Percentiles rank a stretch among this genome's conserved stretches.
These are phyloP conservation scores for Solanum virginianum DNA, from an alignment of 257 asterid species.

Conservation along the genomic window DNA sequence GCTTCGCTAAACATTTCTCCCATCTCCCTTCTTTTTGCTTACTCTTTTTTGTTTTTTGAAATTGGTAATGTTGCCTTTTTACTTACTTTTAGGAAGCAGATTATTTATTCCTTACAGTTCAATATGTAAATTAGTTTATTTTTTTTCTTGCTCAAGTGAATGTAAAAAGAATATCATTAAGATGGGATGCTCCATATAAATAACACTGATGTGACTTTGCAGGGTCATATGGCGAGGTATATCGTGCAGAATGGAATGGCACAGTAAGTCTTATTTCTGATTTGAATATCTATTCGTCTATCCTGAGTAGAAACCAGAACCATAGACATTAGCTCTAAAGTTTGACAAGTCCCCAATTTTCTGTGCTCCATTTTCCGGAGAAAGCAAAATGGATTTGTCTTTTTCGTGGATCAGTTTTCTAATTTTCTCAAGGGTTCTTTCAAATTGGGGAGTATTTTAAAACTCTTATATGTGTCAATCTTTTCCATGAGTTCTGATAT, in stretches of 20 bases:
- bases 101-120: not conserved
- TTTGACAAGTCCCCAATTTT: not conserved
- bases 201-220: conserved; percentile 14
- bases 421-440: not conserved
- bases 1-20: not conserved
- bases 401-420: not conserved
- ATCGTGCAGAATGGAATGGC: conserved; percentile 91
- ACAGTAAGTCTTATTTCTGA: conserved; percentile 45
- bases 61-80: too few relatives aligned
- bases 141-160: not conserved
- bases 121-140: not conserved
- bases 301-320: not conserved
- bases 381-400: not conserved
- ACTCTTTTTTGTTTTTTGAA: too few relatives aligned
- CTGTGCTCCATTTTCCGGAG: not conserved
- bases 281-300: not conserved
- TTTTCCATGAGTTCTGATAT: not conserved
- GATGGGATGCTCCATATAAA: not conserved
- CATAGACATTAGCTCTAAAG: not conserved
- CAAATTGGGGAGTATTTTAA: not conserved
- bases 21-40: not conserved
- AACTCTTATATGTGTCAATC: not conserved
- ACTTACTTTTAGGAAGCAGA: not conserved
- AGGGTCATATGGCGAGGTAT: conserved; percentile 99
- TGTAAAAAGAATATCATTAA: not conserved